Conservation (phyloP, 176 grass and related monocot genomes). For the Cenchrus fungigraminus region DNA sequence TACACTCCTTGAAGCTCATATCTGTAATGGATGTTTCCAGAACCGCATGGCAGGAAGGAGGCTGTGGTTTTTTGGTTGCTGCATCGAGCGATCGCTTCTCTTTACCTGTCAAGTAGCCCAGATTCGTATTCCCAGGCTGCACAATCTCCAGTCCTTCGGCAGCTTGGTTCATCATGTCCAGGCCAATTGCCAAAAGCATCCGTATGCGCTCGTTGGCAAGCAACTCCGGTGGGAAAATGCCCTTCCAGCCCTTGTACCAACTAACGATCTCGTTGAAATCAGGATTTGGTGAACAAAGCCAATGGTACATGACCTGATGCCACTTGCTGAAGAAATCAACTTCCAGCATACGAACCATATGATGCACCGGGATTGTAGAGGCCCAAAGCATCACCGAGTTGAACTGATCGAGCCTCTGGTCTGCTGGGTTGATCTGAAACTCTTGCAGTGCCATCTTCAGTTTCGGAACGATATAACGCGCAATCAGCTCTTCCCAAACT, state of each 20-base stretch:
- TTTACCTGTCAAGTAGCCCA: conserved; percentile 52
- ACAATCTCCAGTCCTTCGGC: conserved; percentile 63
- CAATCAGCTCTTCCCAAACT: conserved; percentile 62
- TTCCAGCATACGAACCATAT: conserved; percentile 75
- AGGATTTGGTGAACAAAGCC: conserved; percentile 65
- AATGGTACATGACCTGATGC: conserved; percentile 66
- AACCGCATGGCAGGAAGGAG: conserved; percentile 1
- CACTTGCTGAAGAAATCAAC: conserved; percentile 82
- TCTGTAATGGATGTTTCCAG: conserved; percentile 35
- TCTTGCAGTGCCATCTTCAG: conserved; percentile 64
- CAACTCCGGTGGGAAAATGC: conserved; percentile 64
- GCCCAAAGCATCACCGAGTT: conserved; percentile 70
- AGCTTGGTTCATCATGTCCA: conserved; percentile 80
- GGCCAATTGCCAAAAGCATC: conserved; percentile 45
- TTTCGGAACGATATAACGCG: conserved; percentile 61
- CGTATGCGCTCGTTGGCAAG: conserved; percentile 66
- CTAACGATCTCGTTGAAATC: conserved; percentile 67
- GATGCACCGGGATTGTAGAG: conserved; percentile 50
- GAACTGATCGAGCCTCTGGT: conserved; percentile 73
- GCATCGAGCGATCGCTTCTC: conserved; percentile 65
- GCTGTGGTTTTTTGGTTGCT: conserved; percentile 37
- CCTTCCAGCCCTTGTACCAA: conserved; percentile 83
- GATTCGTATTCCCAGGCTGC: conserved; percentile 53
- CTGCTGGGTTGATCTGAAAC: conserved; percentile 67
- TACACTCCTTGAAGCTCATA: conserved; percentile 81